Conservation (phyloP, 2,329 filamentous ascomycete genomes). For the Hyphodiscus sp. region DNA sequence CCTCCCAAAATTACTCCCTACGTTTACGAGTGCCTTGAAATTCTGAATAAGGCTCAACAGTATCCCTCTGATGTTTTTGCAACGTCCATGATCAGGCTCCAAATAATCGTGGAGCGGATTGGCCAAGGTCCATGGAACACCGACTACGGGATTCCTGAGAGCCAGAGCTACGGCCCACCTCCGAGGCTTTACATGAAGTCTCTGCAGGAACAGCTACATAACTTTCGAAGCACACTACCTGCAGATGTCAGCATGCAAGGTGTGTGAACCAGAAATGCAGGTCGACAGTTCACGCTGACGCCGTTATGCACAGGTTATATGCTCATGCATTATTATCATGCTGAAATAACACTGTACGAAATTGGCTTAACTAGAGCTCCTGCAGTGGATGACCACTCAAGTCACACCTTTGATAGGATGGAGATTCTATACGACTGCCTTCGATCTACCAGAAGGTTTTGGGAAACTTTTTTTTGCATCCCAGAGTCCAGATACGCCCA, state of each 20-base stretch:
- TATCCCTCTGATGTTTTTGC: constrained; percentile 7
- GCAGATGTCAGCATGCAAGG: constrained; percentile 6
- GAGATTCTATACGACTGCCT: constrained; percentile 17
- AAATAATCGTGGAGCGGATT: constrained; percentile 9
- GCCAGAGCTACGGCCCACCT: not conserved
- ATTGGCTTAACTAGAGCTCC: constrained; percentile 12
- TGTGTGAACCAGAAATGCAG: constrained; percentile 2
- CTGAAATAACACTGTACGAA: constrained; percentile 11
- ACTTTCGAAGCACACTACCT: constrained; percentile 1
- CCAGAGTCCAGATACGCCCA: constrained; percentile 7
- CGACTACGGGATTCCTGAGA: not conserved
- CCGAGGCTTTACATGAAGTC: constrained; percentile 10
- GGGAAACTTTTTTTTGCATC: constrained; percentile 8
- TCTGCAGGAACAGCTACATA: constrained; percentile 8
- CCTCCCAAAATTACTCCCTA: constrained; percentile 8
- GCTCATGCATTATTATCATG: constrained; percentile 4
- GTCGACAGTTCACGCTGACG: not conserved
- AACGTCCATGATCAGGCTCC: constrained; percentile 8
- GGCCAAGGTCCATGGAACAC: constrained; percentile 11
- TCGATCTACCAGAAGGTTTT: constrained; percentile 10
- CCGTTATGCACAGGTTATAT: not conserved
- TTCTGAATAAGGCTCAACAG: not conserved
- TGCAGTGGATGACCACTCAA: not conserved
- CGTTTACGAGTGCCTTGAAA: constrained; percentile 14
- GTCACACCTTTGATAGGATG: constrained; percentile 10